Evolutionary conservation across 495 filamentous ascomycete species (phyloP), one percentile per base, ranked within the genome.

Genomic region (Ascodesmis nigricans): DNA sequence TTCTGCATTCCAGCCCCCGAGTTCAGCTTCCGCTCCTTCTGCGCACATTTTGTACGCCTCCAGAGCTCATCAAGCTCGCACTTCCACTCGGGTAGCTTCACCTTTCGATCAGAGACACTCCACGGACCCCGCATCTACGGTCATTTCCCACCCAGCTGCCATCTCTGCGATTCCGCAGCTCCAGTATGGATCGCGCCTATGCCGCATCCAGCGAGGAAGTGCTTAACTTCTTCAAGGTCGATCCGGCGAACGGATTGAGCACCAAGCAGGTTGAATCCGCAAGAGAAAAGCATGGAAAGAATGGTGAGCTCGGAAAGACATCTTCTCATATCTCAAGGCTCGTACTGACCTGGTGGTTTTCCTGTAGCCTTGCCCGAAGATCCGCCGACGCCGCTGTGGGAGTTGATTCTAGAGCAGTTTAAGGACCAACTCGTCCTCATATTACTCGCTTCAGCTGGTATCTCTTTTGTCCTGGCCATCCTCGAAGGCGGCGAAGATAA

Each of bases 381-480:
- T 34, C 83, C 90, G 27, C 78, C 90, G n/a, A 95, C 87, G 10
- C 90, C 90, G 22, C 50, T 99, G 29, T 99, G 87, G 84, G 65
- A 92, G 55, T 70, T 99, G 40, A 75, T 99, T 26, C 63, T 95
- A 33, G 90, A 99, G 55, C 90, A 99, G 56, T 99, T 99, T 64
- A 91, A 99, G 58, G 90, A 99, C 52, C 90, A 99, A 56, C 67
- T 99, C 2, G 90, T 99, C 35, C 66, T 99, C 35, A 99, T 99
- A 47, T 66, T 99, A 3, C 61, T 99, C 31, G 87, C 70, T 27
- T 93, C 83, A 10, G 90, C 90, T 3, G 79, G 68, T n/a, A 67
- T 99, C 27, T 95, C 90, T 2, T 95, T 99, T 44, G 67, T 87
- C 14, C 59, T 99, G 32, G 90, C 90, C 29, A 64, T 99, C 8